Evolutionary conservation across 305 asterid species (phyloP).

Genomic region (Ilex paraguariensis): DNA sequence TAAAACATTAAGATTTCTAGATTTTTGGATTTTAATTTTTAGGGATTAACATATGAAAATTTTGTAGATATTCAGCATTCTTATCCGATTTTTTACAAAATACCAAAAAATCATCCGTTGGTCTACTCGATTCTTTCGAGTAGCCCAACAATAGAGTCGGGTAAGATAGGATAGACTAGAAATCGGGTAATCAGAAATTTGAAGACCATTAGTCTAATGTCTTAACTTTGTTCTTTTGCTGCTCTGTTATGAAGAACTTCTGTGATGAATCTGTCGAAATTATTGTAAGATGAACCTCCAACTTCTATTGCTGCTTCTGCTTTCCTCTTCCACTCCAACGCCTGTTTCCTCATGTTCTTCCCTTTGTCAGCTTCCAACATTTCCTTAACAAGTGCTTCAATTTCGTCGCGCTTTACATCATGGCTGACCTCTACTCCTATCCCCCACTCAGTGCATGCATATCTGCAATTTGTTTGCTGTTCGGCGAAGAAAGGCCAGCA

Average conservation of each 20-base stretch:
- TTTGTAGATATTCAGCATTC: too few relatives aligned
- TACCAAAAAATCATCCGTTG: too few relatives aligned
- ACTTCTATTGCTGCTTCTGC: conserved; percentile 31
- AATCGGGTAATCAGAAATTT: too few relatives aligned
- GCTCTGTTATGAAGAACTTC: conserved; percentile 19
- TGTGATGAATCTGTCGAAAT: conserved; percentile 28
- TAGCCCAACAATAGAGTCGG: too few relatives aligned
- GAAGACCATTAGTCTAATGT: too few relatives aligned
- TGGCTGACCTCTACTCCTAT: conserved; percentile 42
- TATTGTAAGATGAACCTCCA: conserved; percentile 38
- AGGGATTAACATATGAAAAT: too few relatives aligned
- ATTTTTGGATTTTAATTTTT: too few relatives aligned
- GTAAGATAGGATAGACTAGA: too few relatives aligned
- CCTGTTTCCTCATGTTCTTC: conserved; percentile 31
- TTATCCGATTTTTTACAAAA: too few relatives aligned
- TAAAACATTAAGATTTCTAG: too few relatives aligned
- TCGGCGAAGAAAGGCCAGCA: conserved; percentile 55
- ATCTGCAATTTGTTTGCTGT: conserved; percentile 44
- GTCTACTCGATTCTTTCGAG: too few relatives aligned
- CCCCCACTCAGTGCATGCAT: conserved; percentile 41
- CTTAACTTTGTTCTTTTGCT: too few relatives aligned
- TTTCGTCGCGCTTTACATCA: conserved; percentile 39
- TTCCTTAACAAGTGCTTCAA: conserved; percentile 28
- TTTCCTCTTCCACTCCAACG: conserved; percentile 40
- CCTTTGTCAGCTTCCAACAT: conserved; percentile 41